Evolutionary conservation across 805 yeast species (phyloP).

Genomic region (Millerago galiae): DNA sequence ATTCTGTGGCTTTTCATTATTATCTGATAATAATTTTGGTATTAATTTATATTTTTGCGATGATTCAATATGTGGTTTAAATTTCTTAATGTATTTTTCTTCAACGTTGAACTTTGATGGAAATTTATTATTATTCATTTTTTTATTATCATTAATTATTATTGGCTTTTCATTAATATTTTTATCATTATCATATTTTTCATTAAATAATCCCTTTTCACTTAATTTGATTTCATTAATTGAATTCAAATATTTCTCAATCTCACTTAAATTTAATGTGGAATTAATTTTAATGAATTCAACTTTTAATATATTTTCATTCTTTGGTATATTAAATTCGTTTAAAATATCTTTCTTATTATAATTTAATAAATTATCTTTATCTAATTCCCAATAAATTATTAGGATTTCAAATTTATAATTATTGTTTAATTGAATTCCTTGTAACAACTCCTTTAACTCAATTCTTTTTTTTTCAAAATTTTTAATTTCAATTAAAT

Average conservation of each 20-base stretch:
- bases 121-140: neutral
- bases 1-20: constrained; percentile 2
- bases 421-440: constrained; percentile 28
- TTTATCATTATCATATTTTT: constrained; percentile 5
- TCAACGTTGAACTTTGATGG: constrained; percentile 4
- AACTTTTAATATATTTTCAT: constrained; percentile 25
- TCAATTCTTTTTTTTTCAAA: constrained; percentile 24
- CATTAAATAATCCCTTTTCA: constrained; percentile 28
- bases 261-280: constrained; percentile 17
- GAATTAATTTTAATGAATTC: constrained; percentile 25
- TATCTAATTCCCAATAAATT: constrained; percentile 35
- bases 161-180: neutral
- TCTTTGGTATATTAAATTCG: constrained; percentile 23
- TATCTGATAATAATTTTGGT: constrained; percentile 17
- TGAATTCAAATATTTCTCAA: constrained; percentile 22
- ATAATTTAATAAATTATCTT: constrained; percentile 14
- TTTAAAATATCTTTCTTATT: constrained; percentile 25
- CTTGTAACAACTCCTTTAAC: constrained; percentile 29
- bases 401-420: constrained; percentile 28
- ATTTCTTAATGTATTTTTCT: constrained; percentile 3
- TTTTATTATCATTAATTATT: constrained; percentile 1
- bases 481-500: constrained; percentile 30
- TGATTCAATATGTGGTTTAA: constrained; percentile 14
- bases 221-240: constrained; percentile 24
- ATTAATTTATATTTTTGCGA: constrained; percentile 16